A percentile compares a stretch with the other conserved stretches of the same genome.
Evolutionary conservation across 345 rosid genomes (phyloP).

Genomic region (Geranium brycei): DNA sequence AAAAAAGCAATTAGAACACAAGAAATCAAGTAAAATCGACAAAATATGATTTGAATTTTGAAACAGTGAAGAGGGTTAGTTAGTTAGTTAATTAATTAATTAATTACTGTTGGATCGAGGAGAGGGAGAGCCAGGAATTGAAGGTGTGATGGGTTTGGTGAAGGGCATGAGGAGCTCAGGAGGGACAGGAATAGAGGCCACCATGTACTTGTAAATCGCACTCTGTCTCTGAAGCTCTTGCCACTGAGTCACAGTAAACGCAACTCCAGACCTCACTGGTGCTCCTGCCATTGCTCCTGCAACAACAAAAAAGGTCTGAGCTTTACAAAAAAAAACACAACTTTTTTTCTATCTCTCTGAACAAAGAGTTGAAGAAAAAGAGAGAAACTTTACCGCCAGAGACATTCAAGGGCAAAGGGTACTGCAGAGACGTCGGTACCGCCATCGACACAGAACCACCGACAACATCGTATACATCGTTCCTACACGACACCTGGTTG

Average conservation of each 20-base stretch:
- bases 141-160: constrained; percentile 10
- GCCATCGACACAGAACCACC: constrained; percentile 10
- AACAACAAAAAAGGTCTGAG: background rate
- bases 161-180: constrained; percentile 39
- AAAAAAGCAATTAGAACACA: constrained; percentile 4
- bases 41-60: background rate
- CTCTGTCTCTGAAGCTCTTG: constrained; percentile 53
- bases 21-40: background rate
- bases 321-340: background rate
- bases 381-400: constrained; percentile 22
- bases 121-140: constrained; percentile 7
- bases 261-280: constrained; percentile 17
- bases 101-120: constrained; percentile 15
- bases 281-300: constrained; percentile 37
- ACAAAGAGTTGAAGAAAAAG: constrained; percentile 5
- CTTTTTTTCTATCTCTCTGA: background rate
- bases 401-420: constrained; percentile 19
- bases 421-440: constrained; percentile 10
- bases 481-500: constrained; percentile 1
- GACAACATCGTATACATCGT: constrained; percentile 31
- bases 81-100: too few species aligned
- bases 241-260: constrained; percentile 49
- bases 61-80: background rate
- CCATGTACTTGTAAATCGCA: constrained; percentile 37
- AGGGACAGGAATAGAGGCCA: constrained; percentile 44